Conservation (phyloP, 371 early-diverging fungal species). For the Choanephora cucurbitarum region DNA sequence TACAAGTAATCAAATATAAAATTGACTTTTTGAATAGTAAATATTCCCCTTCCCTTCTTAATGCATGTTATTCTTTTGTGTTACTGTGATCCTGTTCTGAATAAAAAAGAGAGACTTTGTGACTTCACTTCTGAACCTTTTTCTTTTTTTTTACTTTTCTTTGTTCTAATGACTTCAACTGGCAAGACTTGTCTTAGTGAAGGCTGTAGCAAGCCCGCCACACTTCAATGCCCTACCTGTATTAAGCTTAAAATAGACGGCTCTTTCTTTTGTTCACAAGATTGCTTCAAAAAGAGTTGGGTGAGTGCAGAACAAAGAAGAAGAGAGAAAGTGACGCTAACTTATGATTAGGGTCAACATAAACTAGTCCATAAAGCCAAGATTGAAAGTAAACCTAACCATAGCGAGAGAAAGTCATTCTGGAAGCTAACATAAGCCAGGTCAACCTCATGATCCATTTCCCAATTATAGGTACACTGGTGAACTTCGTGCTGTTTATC, state of each 20-base stretch:
- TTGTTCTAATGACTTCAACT: slow-evolving; percentile 11
- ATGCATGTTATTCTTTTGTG: too few relatives aligned
- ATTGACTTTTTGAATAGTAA: too few relatives aligned
- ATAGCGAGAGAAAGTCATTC: too few relatives aligned
- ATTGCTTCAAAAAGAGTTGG: slow-evolving; percentile 89
- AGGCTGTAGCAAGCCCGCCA: slow-evolving; percentile 75
- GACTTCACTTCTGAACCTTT: neutral
- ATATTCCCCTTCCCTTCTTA: too few relatives aligned
- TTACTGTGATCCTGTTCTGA: too few relatives aligned
- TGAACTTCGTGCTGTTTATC: slow-evolving; percentile 80
- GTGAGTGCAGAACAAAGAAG: slow-evolving; percentile 19
- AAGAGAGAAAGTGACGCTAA: neutral
- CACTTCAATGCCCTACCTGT: slow-evolving; percentile 90
- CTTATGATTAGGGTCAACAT: slow-evolving; percentile 46
- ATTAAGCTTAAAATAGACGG: slow-evolving; percentile 73
- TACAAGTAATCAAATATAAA: too few relatives aligned
- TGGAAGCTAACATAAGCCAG: too few relatives aligned
- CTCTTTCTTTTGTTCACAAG: slow-evolving; percentile 87
- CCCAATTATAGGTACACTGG: slow-evolving; percentile 81
- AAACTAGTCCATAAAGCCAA: slow-evolving; percentile 59
- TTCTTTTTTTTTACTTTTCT: slow-evolving; percentile 3
- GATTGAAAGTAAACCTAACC: slow-evolving; percentile 40
- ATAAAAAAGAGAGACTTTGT: too few relatives aligned
- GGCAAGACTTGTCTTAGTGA: slow-evolving; percentile 20
- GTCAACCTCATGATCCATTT: slow-evolving; percentile 51